A percentile compares a stretch with the other conserved stretches of the same genome.
Evolutionary conservation across 2,329 filamentous ascomycete genomes (phyloP).

Genomic region (Botrytis hyacinthi): DNA sequence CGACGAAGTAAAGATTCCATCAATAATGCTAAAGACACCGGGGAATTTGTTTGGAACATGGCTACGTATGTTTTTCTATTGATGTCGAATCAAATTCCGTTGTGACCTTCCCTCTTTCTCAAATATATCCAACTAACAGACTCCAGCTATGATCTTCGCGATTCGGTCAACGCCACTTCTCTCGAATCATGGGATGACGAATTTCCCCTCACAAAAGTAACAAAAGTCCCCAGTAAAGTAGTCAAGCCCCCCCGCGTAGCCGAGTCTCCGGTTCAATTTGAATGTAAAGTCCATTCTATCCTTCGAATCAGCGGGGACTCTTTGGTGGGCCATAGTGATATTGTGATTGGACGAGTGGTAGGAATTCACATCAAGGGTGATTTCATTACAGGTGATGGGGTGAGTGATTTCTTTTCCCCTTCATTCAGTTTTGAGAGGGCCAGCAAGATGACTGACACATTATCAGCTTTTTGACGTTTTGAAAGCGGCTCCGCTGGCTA

Average conservation of each 20-base stretch:
- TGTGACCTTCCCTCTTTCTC: not conserved
- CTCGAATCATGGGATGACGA: constrained; percentile 18
- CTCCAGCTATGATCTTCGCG: not conserved
- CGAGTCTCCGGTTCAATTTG: constrained; percentile 26
- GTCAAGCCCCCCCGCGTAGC: constrained; percentile 24
- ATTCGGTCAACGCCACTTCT: not conserved
- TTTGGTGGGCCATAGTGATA: constrained; percentile 25
- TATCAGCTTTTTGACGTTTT: constrained; percentile 25
- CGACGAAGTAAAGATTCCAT: constrained; percentile 23
- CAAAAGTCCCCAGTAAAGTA: constrained; percentile 21
- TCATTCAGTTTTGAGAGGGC: not conserved
- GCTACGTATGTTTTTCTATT: constrained; percentile 21
- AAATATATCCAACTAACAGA: not conserved
- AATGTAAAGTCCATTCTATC: constrained; percentile 25
- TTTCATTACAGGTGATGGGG: constrained; percentile 21
- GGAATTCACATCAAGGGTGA: constrained; percentile 26
- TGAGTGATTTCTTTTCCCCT: fast-evolving
- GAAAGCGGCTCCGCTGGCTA: constrained; percentile 24
- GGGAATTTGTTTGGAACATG: constrained; percentile 29
- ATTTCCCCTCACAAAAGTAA: constrained; percentile 14
- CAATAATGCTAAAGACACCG: constrained; percentile 24
- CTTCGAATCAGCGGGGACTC: constrained; percentile 24
- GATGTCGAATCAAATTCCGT: not conserved
- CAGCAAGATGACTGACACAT: not conserved
- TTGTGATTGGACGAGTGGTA: constrained; percentile 26